Evolutionary conservation across 2,329 filamentous ascomycete genomes (phyloP).

Genomic region (Cladophialophora bantiana): DNA sequence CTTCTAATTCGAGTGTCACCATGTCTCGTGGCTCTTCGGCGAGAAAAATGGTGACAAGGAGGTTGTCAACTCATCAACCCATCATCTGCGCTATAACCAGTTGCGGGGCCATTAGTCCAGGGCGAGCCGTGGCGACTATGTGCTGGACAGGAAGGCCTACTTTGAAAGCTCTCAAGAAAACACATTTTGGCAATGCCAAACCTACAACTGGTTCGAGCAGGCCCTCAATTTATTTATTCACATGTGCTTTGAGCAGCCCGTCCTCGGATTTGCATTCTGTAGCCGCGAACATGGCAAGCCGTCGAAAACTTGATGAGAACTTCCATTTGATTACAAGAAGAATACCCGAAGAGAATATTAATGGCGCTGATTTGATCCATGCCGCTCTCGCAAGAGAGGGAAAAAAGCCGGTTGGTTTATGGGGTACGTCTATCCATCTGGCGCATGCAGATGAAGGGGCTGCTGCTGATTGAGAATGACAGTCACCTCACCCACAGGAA

Average conservation of each 20-base stretch:
- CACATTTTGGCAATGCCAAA: background rate
- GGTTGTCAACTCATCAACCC: too few relatives aligned
- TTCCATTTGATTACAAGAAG: constrained; percentile 1
- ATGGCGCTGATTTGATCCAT: background rate
- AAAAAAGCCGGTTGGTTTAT: background rate
- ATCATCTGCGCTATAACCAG: too few relatives aligned
- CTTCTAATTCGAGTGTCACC: too few relatives aligned
- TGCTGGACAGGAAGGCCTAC: background rate
- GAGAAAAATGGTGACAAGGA: too few relatives aligned
- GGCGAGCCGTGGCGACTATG: background rate
- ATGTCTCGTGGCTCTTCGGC: too few relatives aligned
- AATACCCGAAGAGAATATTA: background rate
- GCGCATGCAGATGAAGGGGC: background rate
- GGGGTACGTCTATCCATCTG: background rate
- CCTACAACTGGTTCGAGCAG: background rate
- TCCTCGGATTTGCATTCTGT: background rate
- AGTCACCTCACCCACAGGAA: constrained; percentile 1
- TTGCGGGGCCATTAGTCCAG: background rate
- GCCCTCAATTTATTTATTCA: background rate
- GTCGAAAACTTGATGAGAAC: background rate
- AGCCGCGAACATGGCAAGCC: background rate
- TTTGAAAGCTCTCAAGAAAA: background rate
- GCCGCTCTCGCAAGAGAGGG: background rate
- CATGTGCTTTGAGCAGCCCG: background rate
- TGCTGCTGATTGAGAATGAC: background rate